phyloP scores from a whole-genome alignment of 768 basidiomycete genomes.

The Podaxis rugospora region DNA sequence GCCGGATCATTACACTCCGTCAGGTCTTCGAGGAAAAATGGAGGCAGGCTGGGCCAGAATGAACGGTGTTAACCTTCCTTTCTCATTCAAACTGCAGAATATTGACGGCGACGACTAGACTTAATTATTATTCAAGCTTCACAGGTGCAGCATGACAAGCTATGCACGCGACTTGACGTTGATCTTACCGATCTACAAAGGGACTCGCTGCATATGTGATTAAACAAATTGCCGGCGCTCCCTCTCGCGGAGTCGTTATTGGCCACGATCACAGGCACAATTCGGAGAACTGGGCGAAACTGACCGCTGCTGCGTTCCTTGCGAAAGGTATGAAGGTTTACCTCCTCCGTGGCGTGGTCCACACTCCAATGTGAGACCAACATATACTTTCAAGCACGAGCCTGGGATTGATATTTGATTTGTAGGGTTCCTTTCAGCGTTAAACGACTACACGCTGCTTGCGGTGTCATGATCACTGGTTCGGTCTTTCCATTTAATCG shows the following conservation, averaged over 20 bases:
- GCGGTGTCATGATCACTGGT: slow-evolving; percentile 92
- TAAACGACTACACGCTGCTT: slow-evolving; percentile 60
- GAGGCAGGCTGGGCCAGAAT: slow-evolving; percentile 88
- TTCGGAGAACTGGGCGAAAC: slow-evolving; percentile 69
- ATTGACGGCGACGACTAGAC: slow-evolving; percentile 29
- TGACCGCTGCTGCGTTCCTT: slow-evolving; percentile 72
- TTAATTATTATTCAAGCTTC: slow-evolving; percentile 78
- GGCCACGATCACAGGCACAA: slow-evolving; percentile 86
- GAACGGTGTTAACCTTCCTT: slow-evolving; percentile 48
- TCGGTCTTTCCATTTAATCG: slow-evolving; percentile 10
- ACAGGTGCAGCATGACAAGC: slow-evolving; percentile 41
- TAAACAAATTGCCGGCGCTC: slow-evolving; percentile 46
- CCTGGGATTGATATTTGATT: background rate
- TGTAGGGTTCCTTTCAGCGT: slow-evolving; percentile 77
- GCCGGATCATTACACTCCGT: background rate
- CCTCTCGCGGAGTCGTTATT: slow-evolving; percentile 66
- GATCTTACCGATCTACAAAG: slow-evolving; percentile 27
- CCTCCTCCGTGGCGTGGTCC: slow-evolving; percentile 64
- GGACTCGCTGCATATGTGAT: slow-evolving; percentile 74
- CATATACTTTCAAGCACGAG: background rate
- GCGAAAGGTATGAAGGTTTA: slow-evolving; percentile 63
- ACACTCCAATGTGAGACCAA: slow-evolving; percentile 69
- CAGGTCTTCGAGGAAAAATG: slow-evolving; percentile 78
- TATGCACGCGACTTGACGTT: background rate
- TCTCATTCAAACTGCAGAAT: background rate